These are phyloP conservation scores for Tricholoma hemisulphureum DNA, from an alignment of 768 basidiomycete genomes.

Conservation along the genomic window DNA sequence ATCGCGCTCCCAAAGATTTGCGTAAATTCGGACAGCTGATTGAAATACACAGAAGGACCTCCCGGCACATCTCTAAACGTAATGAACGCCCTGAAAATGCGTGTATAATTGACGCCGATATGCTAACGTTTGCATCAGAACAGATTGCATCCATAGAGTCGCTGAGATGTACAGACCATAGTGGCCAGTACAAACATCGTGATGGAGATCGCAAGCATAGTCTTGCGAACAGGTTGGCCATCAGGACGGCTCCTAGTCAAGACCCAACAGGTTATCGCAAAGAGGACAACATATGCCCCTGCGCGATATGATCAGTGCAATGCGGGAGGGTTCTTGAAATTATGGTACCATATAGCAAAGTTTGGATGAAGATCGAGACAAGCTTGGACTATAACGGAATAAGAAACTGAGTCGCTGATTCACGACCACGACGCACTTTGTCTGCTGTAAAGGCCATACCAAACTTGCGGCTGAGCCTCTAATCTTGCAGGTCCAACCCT, in stretches of 20 bases:
- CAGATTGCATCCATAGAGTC: neutral
- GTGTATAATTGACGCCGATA: constrained; percentile 33
- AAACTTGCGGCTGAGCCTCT: no score
- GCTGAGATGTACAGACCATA: constrained; percentile 19
- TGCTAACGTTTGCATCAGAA: constrained; percentile 23
- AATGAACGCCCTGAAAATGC: constrained; percentile 37
- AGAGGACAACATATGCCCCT: constrained; percentile 31
- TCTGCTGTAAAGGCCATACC: constrained; percentile 12
- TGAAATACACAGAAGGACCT: constrained; percentile 32
- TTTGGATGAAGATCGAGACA: constrained; percentile 25
- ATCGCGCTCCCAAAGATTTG: constrained; percentile 37
- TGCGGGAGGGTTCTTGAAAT: neutral
- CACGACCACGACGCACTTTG: constrained; percentile 4
- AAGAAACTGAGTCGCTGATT: no score
- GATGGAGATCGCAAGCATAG: constrained; percentile 31
- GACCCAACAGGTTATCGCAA: constrained; percentile 29
- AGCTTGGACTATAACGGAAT: constrained; percentile 16
- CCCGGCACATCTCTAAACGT: constrained; percentile 22
- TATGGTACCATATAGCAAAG: constrained; percentile 23
- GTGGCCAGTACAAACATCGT: constrained; percentile 33
- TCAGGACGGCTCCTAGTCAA: constrained; percentile 24
- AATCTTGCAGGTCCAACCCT: no score
- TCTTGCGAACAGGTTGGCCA: constrained; percentile 26
- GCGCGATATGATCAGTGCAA: neutral
- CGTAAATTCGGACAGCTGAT: constrained; percentile 32